Percentiles rank a stretch among this genome's conserved stretches.
phyloP scores from a whole-genome alignment of 306 rosid species.

The Rosa persica region DNA sequence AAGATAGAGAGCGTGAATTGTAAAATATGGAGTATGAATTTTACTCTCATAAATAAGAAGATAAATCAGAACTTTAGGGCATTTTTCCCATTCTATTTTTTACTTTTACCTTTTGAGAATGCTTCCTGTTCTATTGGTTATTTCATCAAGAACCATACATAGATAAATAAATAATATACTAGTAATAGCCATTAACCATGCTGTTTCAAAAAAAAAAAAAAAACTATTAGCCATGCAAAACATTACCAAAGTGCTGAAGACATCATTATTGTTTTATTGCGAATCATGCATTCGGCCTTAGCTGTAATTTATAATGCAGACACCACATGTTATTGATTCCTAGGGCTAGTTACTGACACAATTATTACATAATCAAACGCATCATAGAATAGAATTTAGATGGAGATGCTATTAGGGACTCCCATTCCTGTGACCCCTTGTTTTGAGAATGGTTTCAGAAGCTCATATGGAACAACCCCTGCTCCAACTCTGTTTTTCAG shows the following conservation, averaged over 20 bases:
- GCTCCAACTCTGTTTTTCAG: conserved; percentile 42
- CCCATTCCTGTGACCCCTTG: conserved; percentile 39
- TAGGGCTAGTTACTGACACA: not conserved
- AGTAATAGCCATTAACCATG: no score
- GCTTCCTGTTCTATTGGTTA: no score
- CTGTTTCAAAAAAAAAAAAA: no score
- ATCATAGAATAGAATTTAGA: not conserved
- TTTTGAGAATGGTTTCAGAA: conserved; percentile 35
- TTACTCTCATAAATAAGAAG: no score
- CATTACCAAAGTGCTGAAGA: not conserved
- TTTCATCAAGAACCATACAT: no score
- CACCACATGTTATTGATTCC: not conserved
- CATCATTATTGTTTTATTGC: not conserved
- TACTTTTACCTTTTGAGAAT: no score
- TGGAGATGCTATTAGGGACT: conserved; percentile 35
- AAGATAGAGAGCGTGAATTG: no score
- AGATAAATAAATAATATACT: no score
- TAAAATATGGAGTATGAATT: no score
- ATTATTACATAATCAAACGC: not conserved
- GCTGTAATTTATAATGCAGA: not conserved
- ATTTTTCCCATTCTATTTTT: no score
- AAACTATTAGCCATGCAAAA: no score
- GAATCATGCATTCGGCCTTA: not conserved
- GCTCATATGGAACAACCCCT: conserved; percentile 40
- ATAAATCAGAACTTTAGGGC: no score